phyloP scores from a whole-genome alignment of 345 rosid genomes.

The Arabidopsis arenosa region DNA sequence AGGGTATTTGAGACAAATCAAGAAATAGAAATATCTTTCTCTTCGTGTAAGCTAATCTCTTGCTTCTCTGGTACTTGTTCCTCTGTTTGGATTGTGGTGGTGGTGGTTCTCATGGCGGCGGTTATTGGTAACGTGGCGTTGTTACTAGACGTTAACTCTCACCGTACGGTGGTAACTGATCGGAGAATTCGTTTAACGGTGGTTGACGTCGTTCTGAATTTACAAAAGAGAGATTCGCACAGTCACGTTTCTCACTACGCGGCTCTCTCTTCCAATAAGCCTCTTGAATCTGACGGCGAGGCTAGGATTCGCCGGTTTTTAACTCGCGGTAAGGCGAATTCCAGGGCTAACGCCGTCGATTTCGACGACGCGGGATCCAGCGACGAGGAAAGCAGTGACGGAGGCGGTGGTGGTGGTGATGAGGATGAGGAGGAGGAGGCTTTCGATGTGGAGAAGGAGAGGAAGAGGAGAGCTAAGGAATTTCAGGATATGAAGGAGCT shows the following conservation, averaged over 20 bases:
- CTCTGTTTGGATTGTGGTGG: constrained; percentile 15
- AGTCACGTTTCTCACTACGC: constrained; percentile 42
- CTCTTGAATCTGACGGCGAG: constrained; percentile 66
- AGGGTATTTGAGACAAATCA: constrained; percentile 40
- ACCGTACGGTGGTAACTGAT: constrained; percentile 56
- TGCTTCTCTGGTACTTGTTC: constrained; percentile 29
- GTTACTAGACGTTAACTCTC: constrained; percentile 59
- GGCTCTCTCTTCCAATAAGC: constrained; percentile 47
- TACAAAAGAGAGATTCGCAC: constrained; percentile 60
- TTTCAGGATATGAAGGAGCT: constrained; percentile 83
- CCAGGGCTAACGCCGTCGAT: constrained; percentile 75
- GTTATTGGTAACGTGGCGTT: constrained; percentile 73
- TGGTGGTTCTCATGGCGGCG: constrained; percentile 58
- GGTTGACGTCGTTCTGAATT: constrained; percentile 55
- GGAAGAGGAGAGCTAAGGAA: constrained; percentile 77
- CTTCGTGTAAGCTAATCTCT: constrained; percentile 3
- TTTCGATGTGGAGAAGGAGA: constrained; percentile 75
- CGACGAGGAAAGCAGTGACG: constrained; percentile 54
- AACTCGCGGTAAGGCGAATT: constrained; percentile 67
- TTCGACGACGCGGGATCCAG: constrained; percentile 62
- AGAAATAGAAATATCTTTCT: constrained; percentile 50
- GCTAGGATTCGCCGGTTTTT: constrained; percentile 48
- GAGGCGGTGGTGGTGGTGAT: constrained; percentile 52
- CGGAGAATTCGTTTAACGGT: constrained; percentile 61
- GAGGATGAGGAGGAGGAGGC: constrained; percentile 54